A percentile compares a stretch with the other conserved stretches of the same genome.
Evolutionary conservation across 2,329 filamentous ascomycete genomes (phyloP).

Genomic region (Penicillium psychrosexuale): DNA sequence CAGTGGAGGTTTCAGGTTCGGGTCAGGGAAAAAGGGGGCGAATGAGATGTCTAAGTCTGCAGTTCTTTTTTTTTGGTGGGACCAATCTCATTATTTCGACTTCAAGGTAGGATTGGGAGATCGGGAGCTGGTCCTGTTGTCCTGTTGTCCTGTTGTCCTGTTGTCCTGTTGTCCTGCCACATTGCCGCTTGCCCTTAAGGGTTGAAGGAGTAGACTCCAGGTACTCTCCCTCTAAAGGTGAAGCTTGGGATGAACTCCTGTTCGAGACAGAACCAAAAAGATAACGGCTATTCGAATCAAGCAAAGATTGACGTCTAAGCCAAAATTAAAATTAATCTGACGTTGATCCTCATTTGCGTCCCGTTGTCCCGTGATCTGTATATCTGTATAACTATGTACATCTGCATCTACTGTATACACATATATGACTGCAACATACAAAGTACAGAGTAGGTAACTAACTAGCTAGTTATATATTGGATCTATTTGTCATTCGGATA

Average conservation of each 20-base stretch:
- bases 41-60: not conserved
- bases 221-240: not conserved
- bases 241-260: slow-evolving; percentile 3
- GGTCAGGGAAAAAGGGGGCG: not conserved
- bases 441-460: not conserved
- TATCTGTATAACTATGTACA: not conserved
- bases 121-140: not conserved
- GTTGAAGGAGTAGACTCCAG: not conserved
- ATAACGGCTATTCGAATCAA: not conserved
- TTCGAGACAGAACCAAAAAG: not conserved
- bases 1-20: slow-evolving; percentile 4
- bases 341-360: slow-evolving; percentile 11
- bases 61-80: not conserved
- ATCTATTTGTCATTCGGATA: not conserved
- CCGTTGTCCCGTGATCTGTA: not conserved
- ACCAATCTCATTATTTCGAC: not conserved
- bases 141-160: not conserved
- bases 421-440: not conserved
- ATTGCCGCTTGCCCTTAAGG: not conserved
- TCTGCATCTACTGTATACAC: not conserved
- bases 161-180: not conserved
- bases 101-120: not conserved
- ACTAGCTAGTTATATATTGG: too few relatives aligned
- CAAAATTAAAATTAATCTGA: not conserved
- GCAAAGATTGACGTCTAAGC: not conserved